phyloP scores from a whole-genome alignment of 2,329 filamentous ascomycete species.

The Paradendryphiella salina region DNA sequence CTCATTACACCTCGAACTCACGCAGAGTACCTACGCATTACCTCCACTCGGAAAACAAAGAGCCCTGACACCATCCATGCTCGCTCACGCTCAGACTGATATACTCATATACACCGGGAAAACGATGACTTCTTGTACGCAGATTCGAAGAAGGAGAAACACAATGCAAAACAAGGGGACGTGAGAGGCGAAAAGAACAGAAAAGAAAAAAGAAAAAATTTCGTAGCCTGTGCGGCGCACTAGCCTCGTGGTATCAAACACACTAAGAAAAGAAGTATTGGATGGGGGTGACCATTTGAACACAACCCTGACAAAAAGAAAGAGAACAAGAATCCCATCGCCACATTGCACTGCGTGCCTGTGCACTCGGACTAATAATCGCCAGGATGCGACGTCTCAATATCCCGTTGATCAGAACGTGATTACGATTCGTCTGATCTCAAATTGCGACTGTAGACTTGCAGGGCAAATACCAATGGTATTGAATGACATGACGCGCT shows the following conservation, averaged over 20 bases:
- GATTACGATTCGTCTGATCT: background rate
- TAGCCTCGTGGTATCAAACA: constrained; percentile 17
- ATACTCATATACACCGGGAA: background rate
- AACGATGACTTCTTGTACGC: background rate
- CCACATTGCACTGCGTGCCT: background rate
- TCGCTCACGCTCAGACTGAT: background rate
- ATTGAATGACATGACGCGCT: background rate
- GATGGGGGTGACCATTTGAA: background rate
- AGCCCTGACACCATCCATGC: no score
- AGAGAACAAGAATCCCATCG: background rate
- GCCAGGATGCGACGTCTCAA: background rate
- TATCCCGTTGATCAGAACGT: background rate
- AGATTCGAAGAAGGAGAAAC: background rate
- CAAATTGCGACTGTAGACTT: background rate
- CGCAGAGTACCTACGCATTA: no score
- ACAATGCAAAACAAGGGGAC: background rate
- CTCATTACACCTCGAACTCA: no score
- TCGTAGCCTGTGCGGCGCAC: constrained; percentile 9
- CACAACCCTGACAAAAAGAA: background rate
- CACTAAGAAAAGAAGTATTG: constrained; percentile 1
- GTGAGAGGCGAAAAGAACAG: background rate
- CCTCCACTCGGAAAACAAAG: no score
- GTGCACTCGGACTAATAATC: background rate
- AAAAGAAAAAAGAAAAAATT: constrained; percentile 2
- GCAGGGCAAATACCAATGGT: background rate